These are phyloP conservation scores for Penicillium aurantiogriseum DNA, from an alignment of 2,329 filamentous ascomycete species.

Conservation along the genomic window DNA sequence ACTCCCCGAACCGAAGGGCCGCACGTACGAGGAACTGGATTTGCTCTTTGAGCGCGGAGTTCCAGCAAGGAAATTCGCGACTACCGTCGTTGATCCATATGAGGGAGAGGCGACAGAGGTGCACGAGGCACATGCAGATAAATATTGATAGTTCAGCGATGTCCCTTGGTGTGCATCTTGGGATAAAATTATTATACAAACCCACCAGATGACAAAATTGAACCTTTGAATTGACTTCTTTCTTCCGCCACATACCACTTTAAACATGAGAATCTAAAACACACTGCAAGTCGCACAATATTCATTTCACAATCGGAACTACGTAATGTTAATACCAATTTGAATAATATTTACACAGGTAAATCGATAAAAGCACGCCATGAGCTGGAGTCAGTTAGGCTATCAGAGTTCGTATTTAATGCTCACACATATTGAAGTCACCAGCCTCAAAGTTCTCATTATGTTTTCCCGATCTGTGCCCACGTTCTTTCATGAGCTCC, in stretches of 20 bases:
- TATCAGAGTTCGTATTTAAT: background rate
- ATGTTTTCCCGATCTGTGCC: background rate
- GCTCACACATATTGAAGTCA: conserved; percentile 14
- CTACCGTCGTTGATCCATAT: conserved; percentile 35
- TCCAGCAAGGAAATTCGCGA: conserved; percentile 40
- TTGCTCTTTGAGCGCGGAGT: conserved; percentile 41
- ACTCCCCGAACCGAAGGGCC: conserved; percentile 45
- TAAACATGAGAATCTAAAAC: background rate
- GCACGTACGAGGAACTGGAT: conserved; percentile 45
- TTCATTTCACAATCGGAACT: background rate
- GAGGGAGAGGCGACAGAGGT: conserved; percentile 3
- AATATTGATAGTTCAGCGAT: background rate
- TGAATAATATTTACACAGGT: background rate
- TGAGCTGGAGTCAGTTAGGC: background rate
- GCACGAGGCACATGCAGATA: background rate
- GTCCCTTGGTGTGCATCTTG: background rate
- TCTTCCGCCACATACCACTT: background rate
- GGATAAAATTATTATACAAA: background rate
- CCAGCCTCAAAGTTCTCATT: conserved; percentile 9
- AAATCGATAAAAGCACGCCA: too few relatives aligned
- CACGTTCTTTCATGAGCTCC: conserved; percentile 21
- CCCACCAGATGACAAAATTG: background rate
- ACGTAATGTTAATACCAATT: background rate
- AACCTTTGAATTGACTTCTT: background rate
- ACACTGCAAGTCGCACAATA: background rate